Base-by-base conservation (phyloP, 208 protist species). In the Blechomonas ayalai region DNA sequence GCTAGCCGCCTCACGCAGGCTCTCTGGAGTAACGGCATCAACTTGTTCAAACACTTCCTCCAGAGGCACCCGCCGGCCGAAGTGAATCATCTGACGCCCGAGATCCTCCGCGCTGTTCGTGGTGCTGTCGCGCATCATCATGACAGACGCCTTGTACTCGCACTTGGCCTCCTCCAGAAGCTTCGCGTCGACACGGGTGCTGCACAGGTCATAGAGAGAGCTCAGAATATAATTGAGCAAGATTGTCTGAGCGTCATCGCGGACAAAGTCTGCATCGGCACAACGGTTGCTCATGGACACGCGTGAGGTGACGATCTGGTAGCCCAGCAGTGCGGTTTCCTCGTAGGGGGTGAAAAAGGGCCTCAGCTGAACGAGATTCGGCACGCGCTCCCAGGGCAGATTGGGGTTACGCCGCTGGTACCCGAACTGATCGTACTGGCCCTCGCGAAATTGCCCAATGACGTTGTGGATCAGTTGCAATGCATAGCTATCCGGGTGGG, bases 51-150 rank as follows among this genome's bases (percentile, higher is more conserved):
- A 95, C 16, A 95, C 60, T 67, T 99, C 97, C 24, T 71, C 57
- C 28, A 97, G 57, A 13, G 92, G 69, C 29, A 98, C 64, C 18
- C 83, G 76, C 26, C 75, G 71, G 15, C 83, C 82, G 49, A 79
- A 82, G 60, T 89, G 82, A 52, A 99, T 93, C 67, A 99, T 84
- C 67, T 99, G 95, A 13, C 96, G 71, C n/a, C 97, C 97, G 26
- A 99, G 85, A 40, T 98, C 96, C 63, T 99, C 96, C 9, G 81
- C 79, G 35, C 93, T 80, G 46, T 95, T 81, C 18, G 84, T 93
- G n/a, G 91, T 97, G 51, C 89, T 92, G 62, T 98, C 97, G 15
- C 95, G 74, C 72, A 92, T 85, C 78, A 97, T 83, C 62, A 98
- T 74, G 19, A 95, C 52, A 12, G 70, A 81, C 4, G 87, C 67